Evolutionary conservation across 2,329 filamentous ascomycete species (phyloP), one percentile per base, ranked within the genome.

Genomic region (Malbranchea zuffiana): DNA sequence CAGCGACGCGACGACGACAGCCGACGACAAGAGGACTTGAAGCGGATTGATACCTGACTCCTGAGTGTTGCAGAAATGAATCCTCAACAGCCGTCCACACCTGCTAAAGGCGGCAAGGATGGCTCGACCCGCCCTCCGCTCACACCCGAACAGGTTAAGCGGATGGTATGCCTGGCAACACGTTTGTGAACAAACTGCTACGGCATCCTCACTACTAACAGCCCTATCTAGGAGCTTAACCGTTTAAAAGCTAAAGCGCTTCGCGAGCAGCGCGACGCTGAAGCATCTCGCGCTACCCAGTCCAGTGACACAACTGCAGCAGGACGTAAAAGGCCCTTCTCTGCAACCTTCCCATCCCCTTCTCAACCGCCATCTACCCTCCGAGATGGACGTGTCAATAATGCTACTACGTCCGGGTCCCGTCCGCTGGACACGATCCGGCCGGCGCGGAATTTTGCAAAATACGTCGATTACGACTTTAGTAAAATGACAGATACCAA

Each of bases 401-500:
- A 41, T 33, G 24, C 38, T 15, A 20, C 58, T 29, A 63, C 37
- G 11, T 26, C 30, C 11, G 39, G 18, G 10, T 29, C 55, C 5
- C 55, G 60, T 6, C 62, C 62, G 5, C 52, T 63, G 20, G 59
- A 68, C 30, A 57, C 63, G 4, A 78, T 92, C 33, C 78, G 77
- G 38, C 80, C 88, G 1, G 83, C 84, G 25, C 75, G 78, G 52
- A 95, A 92, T 53, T 95, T 96, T 49, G 77, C 82, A 43, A 88
- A 90, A 57, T 96, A 82, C 56, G 87, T 98, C 53, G 90, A 98
- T 55, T 96, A 95, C 63, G 90, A 98, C 59, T 90, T 98, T 62
- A 88, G 82, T 55, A 82, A 88, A 62, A 96, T 98, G 86, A 92
- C 81, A 5, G 90, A 98, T 58, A 96, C 88, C 1, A 95, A 95